phyloP scores from a whole-genome alignment of 202 grass and related monocot species.

The Digitaria exilis region DNA sequence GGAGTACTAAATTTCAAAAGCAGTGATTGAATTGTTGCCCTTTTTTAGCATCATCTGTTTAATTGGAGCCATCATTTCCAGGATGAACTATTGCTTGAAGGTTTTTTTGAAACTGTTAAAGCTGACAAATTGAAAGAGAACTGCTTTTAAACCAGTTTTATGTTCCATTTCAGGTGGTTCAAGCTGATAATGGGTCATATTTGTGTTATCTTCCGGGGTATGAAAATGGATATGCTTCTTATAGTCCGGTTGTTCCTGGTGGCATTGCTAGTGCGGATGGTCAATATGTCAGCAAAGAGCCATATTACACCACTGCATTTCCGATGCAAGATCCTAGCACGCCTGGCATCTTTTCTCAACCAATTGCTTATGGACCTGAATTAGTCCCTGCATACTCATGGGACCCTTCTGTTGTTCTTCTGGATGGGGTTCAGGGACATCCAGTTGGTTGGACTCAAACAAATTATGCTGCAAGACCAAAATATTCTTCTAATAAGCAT shows the following conservation, averaged over 20 bases:
- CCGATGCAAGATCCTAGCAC: slow-evolving; percentile 48
- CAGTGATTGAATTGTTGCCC: background rate
- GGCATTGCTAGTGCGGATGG: slow-evolving; percentile 57
- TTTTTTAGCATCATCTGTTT: slow-evolving; percentile 2
- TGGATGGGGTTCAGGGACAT: slow-evolving; percentile 65
- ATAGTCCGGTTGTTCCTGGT: slow-evolving; percentile 52
- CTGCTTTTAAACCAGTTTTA: slow-evolving; percentile 27
- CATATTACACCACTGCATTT: slow-evolving; percentile 62
- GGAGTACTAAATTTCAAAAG: slow-evolving; percentile 12
- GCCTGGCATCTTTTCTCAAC: slow-evolving; percentile 54
- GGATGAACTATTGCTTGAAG: slow-evolving; percentile 22
- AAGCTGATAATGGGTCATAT: slow-evolving; percentile 79
- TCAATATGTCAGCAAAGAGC: slow-evolving; percentile 64
- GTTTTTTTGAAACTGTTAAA: slow-evolving; percentile 13
- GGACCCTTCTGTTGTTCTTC: slow-evolving; percentile 68
- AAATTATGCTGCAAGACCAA: slow-evolving; percentile 51
- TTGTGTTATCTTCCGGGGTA: slow-evolving; percentile 64
- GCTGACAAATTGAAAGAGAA: slow-evolving; percentile 19
- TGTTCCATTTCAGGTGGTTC: slow-evolving; percentile 66
- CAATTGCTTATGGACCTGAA: slow-evolving; percentile 66
- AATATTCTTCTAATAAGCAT: slow-evolving; percentile 57
- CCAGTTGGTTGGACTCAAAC: slow-evolving; percentile 48
- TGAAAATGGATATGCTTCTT: slow-evolving; percentile 68
- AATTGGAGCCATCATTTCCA: background rate
- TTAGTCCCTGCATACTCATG: slow-evolving; percentile 66